Evolutionary conservation across 345 rosid species (phyloP).

Genomic region (Heritiera fomes): DNA sequence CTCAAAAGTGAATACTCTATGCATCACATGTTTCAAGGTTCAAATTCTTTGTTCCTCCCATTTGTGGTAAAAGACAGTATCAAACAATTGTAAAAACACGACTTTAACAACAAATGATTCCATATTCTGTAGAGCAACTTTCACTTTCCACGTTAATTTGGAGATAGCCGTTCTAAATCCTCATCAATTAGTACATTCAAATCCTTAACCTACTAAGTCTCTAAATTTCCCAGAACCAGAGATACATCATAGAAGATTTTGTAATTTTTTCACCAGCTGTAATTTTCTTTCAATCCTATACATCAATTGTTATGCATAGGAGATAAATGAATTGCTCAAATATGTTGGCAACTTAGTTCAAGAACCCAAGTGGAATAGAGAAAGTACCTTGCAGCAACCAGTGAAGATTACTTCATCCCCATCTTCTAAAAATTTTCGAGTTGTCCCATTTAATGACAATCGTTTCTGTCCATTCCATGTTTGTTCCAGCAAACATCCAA

Average conservation of each 20-base stretch:
- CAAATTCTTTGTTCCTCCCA: background rate
- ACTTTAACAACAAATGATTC: background rate
- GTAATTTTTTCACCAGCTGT: background rate
- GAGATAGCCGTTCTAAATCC: background rate
- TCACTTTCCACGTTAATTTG: background rate
- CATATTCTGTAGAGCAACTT: background rate
- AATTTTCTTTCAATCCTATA: background rate
- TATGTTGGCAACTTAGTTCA: background rate
- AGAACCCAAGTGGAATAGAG: background rate
- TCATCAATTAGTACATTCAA: background rate
- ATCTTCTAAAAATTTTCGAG: conserved; percentile 80
- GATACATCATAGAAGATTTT: background rate
- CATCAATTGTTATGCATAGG: background rate
- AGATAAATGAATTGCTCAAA: background rate
- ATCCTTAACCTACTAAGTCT: background rate
- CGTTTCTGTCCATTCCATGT: conserved; percentile 93
- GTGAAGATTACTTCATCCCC: conserved; percentile 86
- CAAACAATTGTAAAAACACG: background rate
- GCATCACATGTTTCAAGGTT: background rate
- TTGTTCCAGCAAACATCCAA: conserved; percentile 89
- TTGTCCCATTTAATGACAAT: conserved; percentile 55
- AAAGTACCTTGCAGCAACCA: conserved; percentile 73
- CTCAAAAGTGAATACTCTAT: background rate
- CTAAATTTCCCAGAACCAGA: background rate
- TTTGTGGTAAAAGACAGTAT: background rate